A percentile compares a stretch with the other conserved stretches of the same genome.
Conservation (phyloP, 2,329 filamentous ascomycete species). For the Thielaviopsis cerberus region DNA sequence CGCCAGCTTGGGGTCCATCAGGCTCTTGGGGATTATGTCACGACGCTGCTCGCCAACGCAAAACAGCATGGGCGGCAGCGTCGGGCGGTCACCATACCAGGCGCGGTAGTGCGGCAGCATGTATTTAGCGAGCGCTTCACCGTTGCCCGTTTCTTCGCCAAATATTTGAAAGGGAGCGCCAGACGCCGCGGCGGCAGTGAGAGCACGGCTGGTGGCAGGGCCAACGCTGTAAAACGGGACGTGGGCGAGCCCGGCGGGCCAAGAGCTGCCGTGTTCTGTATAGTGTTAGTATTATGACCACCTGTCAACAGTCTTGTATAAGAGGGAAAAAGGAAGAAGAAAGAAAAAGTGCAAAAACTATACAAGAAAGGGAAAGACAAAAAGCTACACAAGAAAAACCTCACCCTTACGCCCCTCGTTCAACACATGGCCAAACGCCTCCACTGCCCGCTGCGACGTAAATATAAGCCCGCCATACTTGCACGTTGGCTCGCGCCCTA, state of each 20-base stretch:
- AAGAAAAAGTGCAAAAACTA: too few species aligned
- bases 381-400: background rate
- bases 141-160: constrained; percentile 69
- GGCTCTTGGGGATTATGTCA: constrained; percentile 70
- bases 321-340: background rate
- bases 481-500: constrained; percentile 18
- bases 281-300: too few species aligned
- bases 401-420: constrained; percentile 12
- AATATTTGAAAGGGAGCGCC: constrained; percentile 39
- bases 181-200: constrained; percentile 21
- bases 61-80: constrained; percentile 55
- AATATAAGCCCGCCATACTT: constrained; percentile 66
- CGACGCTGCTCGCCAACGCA: constrained; percentile 76
- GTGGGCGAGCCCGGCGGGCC: constrained; percentile 19
- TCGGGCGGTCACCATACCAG: constrained; percentile 25
- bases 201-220: constrained; percentile 58
- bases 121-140: constrained; percentile 56
- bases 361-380: background rate
- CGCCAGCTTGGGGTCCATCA: constrained; percentile 41
- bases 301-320: background rate
- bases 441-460: constrained; percentile 67
- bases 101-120: constrained; percentile 61
- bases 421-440: constrained; percentile 51
- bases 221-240: constrained; percentile 60
- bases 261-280: constrained; percentile 5